Conservation (phyloP, 257 asterid species). For the Apocynum venetum region DNA sequence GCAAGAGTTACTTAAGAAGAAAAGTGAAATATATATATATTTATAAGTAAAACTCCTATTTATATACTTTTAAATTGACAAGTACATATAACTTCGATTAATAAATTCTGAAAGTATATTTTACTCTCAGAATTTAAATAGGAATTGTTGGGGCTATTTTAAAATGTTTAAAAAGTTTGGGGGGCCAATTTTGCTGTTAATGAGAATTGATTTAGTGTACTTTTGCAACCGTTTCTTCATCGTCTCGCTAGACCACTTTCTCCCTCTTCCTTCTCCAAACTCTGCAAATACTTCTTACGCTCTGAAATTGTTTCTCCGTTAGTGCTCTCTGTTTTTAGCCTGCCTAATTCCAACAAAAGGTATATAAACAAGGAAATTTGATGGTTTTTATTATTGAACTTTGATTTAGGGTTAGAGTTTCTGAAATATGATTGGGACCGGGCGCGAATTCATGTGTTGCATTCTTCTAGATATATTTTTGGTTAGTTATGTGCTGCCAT, state of each 20-base stretch:
- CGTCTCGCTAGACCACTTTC: neutral
- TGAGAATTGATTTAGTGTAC: neutral
- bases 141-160: neutral
- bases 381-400: neutral
- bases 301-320: neutral
- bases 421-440: neutral
- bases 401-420: conserved; percentile 10
- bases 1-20: no score
- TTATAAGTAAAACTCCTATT: no score
- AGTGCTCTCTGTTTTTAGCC: neutral
- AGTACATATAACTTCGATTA: no score
- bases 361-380: neutral
- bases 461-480: neutral
- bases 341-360: neutral
- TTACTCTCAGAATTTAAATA: no score
- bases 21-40: no score
- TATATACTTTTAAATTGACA: no score
- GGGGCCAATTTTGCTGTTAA: neutral
- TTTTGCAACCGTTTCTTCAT: neutral
- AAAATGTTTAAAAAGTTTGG: neutral
- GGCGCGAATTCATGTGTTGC: neutral
- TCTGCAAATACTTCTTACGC: neutral
- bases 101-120: no score
- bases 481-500: neutral
- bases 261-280: neutral